Percentiles rank a stretch among this genome's conserved stretches.
These are phyloP conservation scores for Plectosphaerella sp. DNA, from an alignment of 2,329 filamentous ascomycete genomes.

Conservation along the genomic window DNA sequence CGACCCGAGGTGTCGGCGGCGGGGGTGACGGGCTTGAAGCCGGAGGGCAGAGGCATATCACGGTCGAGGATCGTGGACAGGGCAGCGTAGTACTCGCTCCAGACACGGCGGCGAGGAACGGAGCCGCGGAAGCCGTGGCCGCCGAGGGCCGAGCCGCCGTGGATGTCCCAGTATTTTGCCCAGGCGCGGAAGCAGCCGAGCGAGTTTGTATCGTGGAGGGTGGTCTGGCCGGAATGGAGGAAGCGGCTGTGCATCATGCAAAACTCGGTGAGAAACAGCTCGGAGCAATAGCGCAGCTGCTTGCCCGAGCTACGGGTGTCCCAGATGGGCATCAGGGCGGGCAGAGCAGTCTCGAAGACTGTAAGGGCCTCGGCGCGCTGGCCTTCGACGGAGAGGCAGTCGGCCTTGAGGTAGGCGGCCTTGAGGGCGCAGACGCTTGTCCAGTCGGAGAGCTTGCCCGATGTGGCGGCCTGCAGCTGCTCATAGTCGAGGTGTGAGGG, in stretches of 20 bases:
- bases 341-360: slow-evolving; percentile 62
- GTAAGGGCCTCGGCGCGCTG: slow-evolving; percentile 55
- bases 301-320: slow-evolving; percentile 47
- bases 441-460: slow-evolving; percentile 63
- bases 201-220: slow-evolving; percentile 47
- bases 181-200: slow-evolving; percentile 61
- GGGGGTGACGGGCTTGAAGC: slow-evolving; percentile 29
- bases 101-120: slow-evolving; percentile 64
- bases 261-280: slow-evolving; percentile 70
- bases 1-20: slow-evolving; percentile 49
- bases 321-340: slow-evolving; percentile 54
- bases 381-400: slow-evolving; percentile 46
- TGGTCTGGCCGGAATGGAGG: slow-evolving; percentile 44
- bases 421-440: slow-evolving; percentile 79
- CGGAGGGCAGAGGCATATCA: slow-evolving; percentile 56
- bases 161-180: slow-evolving; percentile 63
- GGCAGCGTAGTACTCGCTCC: slow-evolving; percentile 79
- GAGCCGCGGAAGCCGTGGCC: slow-evolving; percentile 56
- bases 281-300: slow-evolving; percentile 74
- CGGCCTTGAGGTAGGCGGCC: slow-evolving; percentile 72
- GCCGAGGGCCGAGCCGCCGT: slow-evolving; percentile 41
- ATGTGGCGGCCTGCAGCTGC: slow-evolving; percentile 45
- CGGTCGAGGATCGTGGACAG: slow-evolving; percentile 72
- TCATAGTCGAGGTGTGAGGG: slow-evolving; percentile 58
- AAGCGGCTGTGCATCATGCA: slow-evolving; percentile 65